phyloP scores from a whole-genome alignment of 345 rosid genomes.

The Excoecaria cochinchinensis region DNA sequence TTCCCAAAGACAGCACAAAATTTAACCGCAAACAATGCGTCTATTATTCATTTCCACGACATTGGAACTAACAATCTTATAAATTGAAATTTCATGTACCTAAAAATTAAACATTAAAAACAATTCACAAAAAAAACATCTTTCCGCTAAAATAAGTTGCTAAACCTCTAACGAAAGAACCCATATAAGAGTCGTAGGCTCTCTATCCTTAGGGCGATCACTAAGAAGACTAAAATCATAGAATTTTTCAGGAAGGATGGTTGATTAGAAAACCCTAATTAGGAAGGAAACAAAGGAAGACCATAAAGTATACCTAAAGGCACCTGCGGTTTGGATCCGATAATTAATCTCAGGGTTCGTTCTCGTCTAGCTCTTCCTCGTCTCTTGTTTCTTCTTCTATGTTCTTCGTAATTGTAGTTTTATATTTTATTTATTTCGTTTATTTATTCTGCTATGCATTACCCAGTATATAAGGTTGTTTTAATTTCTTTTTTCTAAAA shows the following conservation, averaged over 20 bases:
- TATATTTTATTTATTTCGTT: no score
- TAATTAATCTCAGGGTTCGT: no score
- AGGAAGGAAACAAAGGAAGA: background rate
- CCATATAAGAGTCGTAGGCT: background rate
- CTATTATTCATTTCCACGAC: background rate
- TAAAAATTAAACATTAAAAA: background rate
- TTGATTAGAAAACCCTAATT: conserved; percentile 1
- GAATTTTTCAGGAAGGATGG: background rate
- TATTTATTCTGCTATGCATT: no score
- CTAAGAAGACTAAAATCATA: background rate
- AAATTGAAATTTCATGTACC: background rate
- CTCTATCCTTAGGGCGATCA: background rate
- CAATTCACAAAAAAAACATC: background rate
- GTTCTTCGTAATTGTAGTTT: no score
- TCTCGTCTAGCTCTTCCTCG: no score
- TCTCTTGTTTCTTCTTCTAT: no score
- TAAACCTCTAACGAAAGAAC: background rate
- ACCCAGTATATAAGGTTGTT: no score
- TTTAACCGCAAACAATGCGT: background rate
- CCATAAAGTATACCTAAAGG: background rate
- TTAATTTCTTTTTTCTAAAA: no score
- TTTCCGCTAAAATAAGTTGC: background rate
- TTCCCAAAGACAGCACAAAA: background rate
- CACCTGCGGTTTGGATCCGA: no score
- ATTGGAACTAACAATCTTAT: background rate